Base-by-base conservation (phyloP, 2,329 filamentous ascomycete species). In the Magnaporthiopsis incrustans region DNA sequence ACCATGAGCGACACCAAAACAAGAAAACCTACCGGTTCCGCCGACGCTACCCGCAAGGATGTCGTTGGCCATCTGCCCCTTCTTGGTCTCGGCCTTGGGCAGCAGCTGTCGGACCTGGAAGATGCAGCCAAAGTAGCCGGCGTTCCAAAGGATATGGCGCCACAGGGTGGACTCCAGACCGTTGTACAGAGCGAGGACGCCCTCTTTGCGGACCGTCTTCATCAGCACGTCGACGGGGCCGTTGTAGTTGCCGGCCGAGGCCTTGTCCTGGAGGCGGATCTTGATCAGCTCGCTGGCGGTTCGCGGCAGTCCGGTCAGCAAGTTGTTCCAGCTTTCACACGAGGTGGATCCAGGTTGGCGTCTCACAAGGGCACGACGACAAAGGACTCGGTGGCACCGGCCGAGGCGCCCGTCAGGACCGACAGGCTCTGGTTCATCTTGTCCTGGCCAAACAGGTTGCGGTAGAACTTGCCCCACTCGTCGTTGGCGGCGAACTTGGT, bases 401-500 rank as follows among this genome's bases (percentile, higher is more conserved):
- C 95, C 30, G 92, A 91, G 44, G 95, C 95, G 71, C 95, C 95
- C 4, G 95, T 99, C 62, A 99, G 85, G 69, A 97, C 86, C 30
- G 95, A 96, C 65, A 99, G 86, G 1, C 87, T 85, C 79, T 99
- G 95, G 73, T 85, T 98, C 88, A 96, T 95, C 81, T 97, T 91
- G 64, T 86, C 77, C 64, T 89, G 83, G 69, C 91, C 92, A 75
- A 99, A 98, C 62, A 89, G 76, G 70, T 89, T 89, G 74, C 92
- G 90, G 82, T 96, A 99, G 78, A 97, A 85, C 78, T 92, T 87
- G 72, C 95, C 95, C 95, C 95, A 99, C 76, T 94, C 91, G 76
- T 99, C 95, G 79, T 99, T 99, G 79, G 95, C 95, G 60, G 95
- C 94, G 78, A 99, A 99, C 79, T 99, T 99, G 81, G 92, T 98